These are phyloP conservation scores for Allomyces arbusculus DNA, from an alignment of 192 early-diverging fungal genomes.

Conservation along the genomic window DNA sequence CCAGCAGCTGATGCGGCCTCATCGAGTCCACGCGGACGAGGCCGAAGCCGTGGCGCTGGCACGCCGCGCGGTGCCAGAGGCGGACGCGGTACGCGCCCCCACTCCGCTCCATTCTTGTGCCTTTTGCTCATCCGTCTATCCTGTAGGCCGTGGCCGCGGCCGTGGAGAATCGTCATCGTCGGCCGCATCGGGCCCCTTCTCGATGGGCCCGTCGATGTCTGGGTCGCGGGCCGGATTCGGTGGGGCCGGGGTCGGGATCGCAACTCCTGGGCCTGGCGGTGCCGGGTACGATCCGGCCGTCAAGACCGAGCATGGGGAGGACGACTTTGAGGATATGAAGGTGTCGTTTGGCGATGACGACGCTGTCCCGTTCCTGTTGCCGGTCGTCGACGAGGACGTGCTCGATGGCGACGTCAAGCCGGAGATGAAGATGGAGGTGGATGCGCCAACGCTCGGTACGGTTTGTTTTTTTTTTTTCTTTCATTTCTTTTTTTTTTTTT, in stretches of 20 bases:
- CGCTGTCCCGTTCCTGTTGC: too few species aligned
- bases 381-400: too few species aligned
- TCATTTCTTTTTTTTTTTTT: too few species aligned
- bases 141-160: too few species aligned
- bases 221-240: background rate
- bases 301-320: background rate
- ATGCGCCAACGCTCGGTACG: too few species aligned
- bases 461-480: too few species aligned
- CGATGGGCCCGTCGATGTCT: background rate
- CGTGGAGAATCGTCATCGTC: background rate
- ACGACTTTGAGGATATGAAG: background rate
- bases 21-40: background rate
- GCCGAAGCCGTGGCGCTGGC: background rate
- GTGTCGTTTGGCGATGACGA: too few species aligned
- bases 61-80: background rate
- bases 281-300: background rate
- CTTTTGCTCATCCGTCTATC: too few species aligned
- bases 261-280: background rate
- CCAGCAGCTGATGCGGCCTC: too few species aligned
- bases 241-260: background rate
- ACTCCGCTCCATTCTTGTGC: background rate
- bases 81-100: background rate
- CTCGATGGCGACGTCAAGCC: too few species aligned
- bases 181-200: background rate
- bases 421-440: too few species aligned